Percentiles rank a stretch among this genome's conserved stretches.
Conservation (phyloP, 768 basidiomycete species). For the Phylloporus rhodoxanthus region DNA sequence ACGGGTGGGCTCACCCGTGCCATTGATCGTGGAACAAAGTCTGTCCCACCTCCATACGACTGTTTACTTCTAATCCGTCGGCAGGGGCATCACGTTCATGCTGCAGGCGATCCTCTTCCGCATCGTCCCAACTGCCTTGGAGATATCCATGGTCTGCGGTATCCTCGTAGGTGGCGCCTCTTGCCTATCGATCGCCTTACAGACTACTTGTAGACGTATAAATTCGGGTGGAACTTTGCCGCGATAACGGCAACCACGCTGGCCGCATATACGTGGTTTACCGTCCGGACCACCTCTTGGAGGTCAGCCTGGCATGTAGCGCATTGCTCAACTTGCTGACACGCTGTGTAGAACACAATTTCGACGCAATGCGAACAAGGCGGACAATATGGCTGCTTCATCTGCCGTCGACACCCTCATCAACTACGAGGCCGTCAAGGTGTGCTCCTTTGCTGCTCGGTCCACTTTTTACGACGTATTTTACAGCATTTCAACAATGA, state of each 20-base stretch:
- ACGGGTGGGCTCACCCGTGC: constrained; percentile 95
- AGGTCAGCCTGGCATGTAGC: constrained; percentile 43
- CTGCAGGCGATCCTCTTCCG: constrained; percentile 91
- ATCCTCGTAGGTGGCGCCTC: constrained; percentile 62
- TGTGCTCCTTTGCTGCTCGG: constrained; percentile 25
- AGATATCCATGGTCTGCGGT: constrained; percentile 95
- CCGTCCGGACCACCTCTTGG: constrained; percentile 94
- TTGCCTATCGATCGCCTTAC: background rate
- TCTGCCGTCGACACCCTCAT: constrained; percentile 93
- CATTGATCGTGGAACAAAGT: constrained; percentile 98
- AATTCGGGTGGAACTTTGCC: constrained; percentile 97
- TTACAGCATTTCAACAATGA: constrained; percentile 96
- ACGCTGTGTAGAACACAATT: constrained; percentile 66
- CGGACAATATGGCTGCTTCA: constrained; percentile 94
- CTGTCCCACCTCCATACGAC: constrained; percentile 10
- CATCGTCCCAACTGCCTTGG: constrained; percentile 91
- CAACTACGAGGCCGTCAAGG: constrained; percentile 99
- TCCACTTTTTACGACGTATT: background rate
- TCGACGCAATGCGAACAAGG: constrained; percentile 90
- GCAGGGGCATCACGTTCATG: constrained; percentile 92
- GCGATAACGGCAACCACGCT: constrained; percentile 82
- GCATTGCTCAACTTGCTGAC: background rate
- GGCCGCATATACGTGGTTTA: constrained; percentile 94
- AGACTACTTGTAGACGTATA: constrained; percentile 64
- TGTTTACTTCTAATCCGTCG: background rate